Percentiles rank a stretch among this genome's conserved stretches.
These are phyloP conservation scores for Tubosaeta sp. DNA, from an alignment of 768 basidiomycete species.

Conservation along the genomic window DNA sequence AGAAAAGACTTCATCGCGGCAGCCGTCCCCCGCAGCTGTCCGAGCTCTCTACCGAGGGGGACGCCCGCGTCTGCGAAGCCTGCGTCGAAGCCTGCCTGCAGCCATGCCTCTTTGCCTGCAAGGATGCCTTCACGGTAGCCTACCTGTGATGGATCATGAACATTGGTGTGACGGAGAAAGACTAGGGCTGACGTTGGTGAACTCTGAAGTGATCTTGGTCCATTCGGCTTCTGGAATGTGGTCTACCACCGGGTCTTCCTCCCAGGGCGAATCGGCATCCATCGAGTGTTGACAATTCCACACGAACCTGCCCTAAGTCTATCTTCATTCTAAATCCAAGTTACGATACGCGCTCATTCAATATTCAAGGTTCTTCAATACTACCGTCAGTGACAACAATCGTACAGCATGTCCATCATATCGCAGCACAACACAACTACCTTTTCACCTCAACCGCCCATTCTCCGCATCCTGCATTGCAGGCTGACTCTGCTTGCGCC, in stretches of 20 bases:
- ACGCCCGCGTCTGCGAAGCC: slow-evolving; percentile 73
- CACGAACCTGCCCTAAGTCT: too few species aligned
- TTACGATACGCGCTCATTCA: not conserved
- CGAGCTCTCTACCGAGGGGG: slow-evolving; percentile 73
- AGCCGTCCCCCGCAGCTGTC: slow-evolving; percentile 67
- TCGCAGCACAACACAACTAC: not conserved
- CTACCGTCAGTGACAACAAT: not conserved
- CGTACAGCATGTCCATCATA: not conserved
- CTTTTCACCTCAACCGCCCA: not conserved
- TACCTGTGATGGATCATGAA: too few species aligned
- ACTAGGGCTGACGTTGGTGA: too few species aligned
- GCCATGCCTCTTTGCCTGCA: slow-evolving; percentile 79
- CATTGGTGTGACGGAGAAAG: too few species aligned
- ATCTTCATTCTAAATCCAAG: too few species aligned
- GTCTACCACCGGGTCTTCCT: slow-evolving; percentile 38
- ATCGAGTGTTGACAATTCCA: too few species aligned
- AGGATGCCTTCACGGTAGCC: too few species aligned
- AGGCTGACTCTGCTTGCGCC: slow-evolving; percentile 24
- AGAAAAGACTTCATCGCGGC: slow-evolving; percentile 62
- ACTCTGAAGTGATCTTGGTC: slow-evolving; percentile 41
- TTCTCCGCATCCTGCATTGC: not conserved
- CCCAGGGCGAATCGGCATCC: slow-evolving; percentile 55
- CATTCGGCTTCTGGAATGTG: slow-evolving; percentile 53
- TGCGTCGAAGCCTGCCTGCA: slow-evolving; percentile 88
- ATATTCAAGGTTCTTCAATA: too few species aligned